Base-by-base conservation (phyloP, 1,284 basidiomycete genomes). In the Cerioporus squamosus region DNA sequence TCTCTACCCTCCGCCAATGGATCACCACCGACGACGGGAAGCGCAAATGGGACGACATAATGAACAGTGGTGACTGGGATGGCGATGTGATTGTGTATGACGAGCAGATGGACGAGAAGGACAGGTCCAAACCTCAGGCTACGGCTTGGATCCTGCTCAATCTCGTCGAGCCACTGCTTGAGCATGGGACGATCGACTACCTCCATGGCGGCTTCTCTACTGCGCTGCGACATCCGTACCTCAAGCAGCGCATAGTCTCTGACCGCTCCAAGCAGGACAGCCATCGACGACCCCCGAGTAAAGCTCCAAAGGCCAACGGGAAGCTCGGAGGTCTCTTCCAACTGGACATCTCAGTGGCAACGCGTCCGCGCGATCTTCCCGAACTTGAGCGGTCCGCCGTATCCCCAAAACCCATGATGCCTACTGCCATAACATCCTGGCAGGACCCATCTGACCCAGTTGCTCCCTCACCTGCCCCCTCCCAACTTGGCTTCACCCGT, bases 1-100 rank as follows among this genome's bases (percentile, higher is more conserved):
- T 94, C 62, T 82, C 86, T 60, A 80, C 85, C 0, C 75, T 95
- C 46, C 83, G 86, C 44, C 86, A 90, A 62, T 95, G 88, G 70
- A 84, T 94, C 65, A 91, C 88, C 7, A 91, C 91, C 0, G 86
- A 91, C 40, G 75, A 81, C 17, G 90, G 88, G 15, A 88, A 86
- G 68, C 74, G 74, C 3, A 72, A 77, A 17, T 93, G 92, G 91
- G 89, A 91, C 66, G 68, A 77, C 4, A 70, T 85, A 9, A 79
- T 88, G 70, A 69, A 75, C 48, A 70, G 70, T 47, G 72, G 69
- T 33, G 71, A 77, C n/a, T 92, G 91, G 90, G 85, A 91, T 66
- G 87, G 89, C 15, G 80, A 87, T 68, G 75, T 92, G 23, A 79
- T 93, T 53, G 75, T 93, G 5, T 90, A 88, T 68, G 90, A 91